Base-by-base conservation (phyloP, 1,284 basidiomycete species). In the Austropuccinia psidii region DNA sequence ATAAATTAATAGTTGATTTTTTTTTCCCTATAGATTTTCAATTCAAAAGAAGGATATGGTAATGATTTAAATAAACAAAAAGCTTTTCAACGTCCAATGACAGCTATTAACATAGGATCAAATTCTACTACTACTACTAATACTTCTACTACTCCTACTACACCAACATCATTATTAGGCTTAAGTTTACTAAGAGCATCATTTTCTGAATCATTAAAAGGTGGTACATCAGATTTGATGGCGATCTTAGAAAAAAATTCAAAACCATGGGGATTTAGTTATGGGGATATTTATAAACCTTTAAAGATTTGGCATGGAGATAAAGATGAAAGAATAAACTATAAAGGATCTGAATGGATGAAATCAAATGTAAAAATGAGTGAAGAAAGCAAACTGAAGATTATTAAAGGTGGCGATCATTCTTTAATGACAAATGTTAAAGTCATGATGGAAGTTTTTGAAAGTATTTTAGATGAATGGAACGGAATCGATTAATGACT, bases 281-380 rank as follows among this genome's bases (percentile, higher is more conserved):
- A 84, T 75, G 77, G 79, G 0, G 86, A 91, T 29, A 89, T 96
- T 75, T 86, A 86, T 11, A 88, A 90, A 77, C 84, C 83, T n/a
- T 89, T 92, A 60, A 87, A 87, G 52, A 88, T 98, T 45, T 98
- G 93, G 93, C 93, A 93, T 77, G 95, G 95, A 1, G 89, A 91
- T 77, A 86, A 85, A 77, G 95, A 98, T 80, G 94, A 98, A 81
- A 89, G 89, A 81, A 95, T 98, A 75, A 88, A 88, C 31, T 88
- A 94, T 78, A 77, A 81, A 13, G 89, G 93, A 73, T 83, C 89
- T 77, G 52, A 75, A 41, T 93, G 91, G 89, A 89, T 97, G 90
- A 89, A 93, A 81, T 1, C n/a, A 1, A 86, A 85, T 76, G 87
- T 86, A 61, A 91, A 93, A 89, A 85, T 86, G n/a, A 83, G 85